Evolutionary conservation across 2,329 filamentous ascomycete species (phyloP).

Genomic region (Stemphylium vesicarium): DNA sequence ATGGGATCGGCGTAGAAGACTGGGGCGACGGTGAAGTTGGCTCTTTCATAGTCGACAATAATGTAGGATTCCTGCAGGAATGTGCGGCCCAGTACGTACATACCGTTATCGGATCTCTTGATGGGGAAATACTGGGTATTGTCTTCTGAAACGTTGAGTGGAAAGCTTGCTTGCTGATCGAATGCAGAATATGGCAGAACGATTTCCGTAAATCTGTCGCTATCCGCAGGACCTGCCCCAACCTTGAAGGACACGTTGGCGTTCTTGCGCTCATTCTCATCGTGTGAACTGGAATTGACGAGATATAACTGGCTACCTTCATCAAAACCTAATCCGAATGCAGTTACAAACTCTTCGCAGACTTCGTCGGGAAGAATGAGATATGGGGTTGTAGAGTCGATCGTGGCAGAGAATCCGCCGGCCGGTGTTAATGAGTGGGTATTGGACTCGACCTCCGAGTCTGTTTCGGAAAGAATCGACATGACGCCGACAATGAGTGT

Average conservation of each 20-base stretch:
- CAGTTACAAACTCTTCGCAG: conserved; percentile 46
- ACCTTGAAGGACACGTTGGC: conserved; percentile 38
- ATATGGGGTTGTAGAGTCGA: conserved; percentile 51
- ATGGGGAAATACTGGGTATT: conserved; percentile 41
- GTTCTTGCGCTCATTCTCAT: conserved; percentile 31
- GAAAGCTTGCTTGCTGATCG: conserved; percentile 20
- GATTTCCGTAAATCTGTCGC: conserved; percentile 25
- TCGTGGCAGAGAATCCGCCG: conserved; percentile 33
- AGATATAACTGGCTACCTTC: conserved; percentile 41
- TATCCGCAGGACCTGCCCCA: conserved; percentile 12
- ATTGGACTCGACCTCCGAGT: conserved; percentile 18
- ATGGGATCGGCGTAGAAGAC: conserved; percentile 31
- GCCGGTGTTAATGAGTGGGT: conserved; percentile 16
- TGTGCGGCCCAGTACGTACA: conserved; percentile 41
- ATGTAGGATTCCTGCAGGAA: conserved; percentile 50
- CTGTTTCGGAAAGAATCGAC: conserved; percentile 31
- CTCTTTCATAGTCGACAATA: conserved; percentile 46
- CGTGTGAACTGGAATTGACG: conserved; percentile 36
- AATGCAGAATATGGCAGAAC: conserved; percentile 40
- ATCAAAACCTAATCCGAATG: conserved; percentile 48
- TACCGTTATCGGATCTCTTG: conserved; percentile 30
- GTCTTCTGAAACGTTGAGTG: conserved; percentile 12
- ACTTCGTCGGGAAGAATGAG: conserved; percentile 40
- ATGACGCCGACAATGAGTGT: conserved; percentile 35
- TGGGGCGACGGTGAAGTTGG: conserved; percentile 42